Conservation (phyloP, 164 flowering plant genomes). For the Saururus chinensis region DNA sequence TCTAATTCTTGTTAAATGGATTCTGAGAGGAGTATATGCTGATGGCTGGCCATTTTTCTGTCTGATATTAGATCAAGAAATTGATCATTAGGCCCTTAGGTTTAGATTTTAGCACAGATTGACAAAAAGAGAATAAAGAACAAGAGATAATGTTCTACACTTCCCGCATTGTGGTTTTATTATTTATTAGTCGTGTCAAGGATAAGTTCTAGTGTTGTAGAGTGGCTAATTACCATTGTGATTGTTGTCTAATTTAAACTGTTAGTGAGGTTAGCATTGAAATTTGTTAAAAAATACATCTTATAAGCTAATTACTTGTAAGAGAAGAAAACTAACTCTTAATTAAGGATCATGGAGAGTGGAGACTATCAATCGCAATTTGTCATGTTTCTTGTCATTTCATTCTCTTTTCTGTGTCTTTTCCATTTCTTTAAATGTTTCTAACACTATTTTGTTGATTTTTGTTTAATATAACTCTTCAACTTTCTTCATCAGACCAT, state of each 20-base stretch:
- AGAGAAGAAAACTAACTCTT: too few relatives aligned
- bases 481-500: background rate
- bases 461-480: background rate
- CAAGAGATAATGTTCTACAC: background rate
- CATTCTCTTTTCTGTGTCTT: background rate
- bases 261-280: too few relatives aligned
- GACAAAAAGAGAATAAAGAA: background rate
- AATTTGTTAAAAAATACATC: too few relatives aligned
- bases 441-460: background rate
- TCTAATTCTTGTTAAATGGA: background rate
- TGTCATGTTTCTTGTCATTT: background rate
- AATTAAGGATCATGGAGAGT: too few relatives aligned
- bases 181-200: background rate
- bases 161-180: background rate
- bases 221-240: background rate
- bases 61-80: background rate
- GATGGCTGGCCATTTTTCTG: background rate
- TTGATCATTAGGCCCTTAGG: background rate
- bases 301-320: too few relatives aligned
- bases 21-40: background rate
- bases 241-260: background rate
- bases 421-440: background rate
- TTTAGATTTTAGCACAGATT: background rate
- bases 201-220: background rate
- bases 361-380: background rate